Conservation (phyloP, 208 protist species). For the Trypanosoma theileri region DNA sequence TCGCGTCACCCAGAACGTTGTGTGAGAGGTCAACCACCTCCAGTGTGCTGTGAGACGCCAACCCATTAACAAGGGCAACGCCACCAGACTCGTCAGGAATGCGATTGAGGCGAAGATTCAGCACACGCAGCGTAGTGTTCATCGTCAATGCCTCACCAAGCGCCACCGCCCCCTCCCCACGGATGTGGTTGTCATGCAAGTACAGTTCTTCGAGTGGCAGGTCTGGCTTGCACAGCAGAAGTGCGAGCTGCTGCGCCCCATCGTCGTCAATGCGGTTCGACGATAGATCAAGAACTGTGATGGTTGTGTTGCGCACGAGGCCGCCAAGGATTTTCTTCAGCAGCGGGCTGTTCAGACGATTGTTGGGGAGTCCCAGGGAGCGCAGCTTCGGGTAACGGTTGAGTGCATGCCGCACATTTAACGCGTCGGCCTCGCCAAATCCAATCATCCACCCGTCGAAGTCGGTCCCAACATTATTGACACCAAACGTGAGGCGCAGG, state of each 20-base stretch:
- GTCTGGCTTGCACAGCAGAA: conserved; percentile 63
- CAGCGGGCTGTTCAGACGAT: conserved; percentile 54
- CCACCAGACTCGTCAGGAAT: conserved; percentile 72
- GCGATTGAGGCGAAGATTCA: conserved; percentile 79
- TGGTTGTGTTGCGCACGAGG: conserved; percentile 51
- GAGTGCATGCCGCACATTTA: conserved; percentile 55
- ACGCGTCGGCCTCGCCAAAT: conserved; percentile 73
- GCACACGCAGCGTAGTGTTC: conserved; percentile 76
- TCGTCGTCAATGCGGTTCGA: conserved; percentile 79
- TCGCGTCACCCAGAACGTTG: conserved; percentile 66
- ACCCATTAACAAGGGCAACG: conserved; percentile 43
- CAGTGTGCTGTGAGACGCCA: conserved; percentile 55
- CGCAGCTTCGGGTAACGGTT: conserved; percentile 45
- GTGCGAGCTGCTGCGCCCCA: conserved; percentile 50
- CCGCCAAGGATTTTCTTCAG: conserved; percentile 62
- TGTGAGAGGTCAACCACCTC: conserved; percentile 62
- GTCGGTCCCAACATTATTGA: conserved; percentile 47
- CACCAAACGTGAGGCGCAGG: conserved; percentile 79
- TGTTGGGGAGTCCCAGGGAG: conserved; percentile 65
- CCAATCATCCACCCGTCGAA: conserved; percentile 71
- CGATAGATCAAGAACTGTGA: conserved; percentile 83
- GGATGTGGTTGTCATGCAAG: conserved; percentile 77
- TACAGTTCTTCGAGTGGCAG: conserved; percentile 78
- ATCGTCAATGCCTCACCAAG: conserved; percentile 65
- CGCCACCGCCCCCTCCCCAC: conserved; percentile 48